Conservation (phyloP, 805 yeast species). For the Komagataella pastoris region DNA sequence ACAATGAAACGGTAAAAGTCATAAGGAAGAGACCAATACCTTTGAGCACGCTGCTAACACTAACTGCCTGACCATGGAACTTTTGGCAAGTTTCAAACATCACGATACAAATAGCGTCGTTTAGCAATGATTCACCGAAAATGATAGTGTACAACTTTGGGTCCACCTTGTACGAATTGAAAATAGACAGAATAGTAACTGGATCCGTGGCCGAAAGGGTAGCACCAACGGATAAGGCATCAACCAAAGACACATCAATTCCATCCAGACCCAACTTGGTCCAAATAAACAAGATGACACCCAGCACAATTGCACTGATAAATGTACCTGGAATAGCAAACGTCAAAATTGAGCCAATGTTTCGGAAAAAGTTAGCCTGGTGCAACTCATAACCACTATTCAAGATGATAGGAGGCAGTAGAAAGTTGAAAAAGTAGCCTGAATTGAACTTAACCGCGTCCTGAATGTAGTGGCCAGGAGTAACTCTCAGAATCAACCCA, state of each 20-base stretch:
- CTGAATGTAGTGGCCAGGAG: slow-evolving; percentile 96
- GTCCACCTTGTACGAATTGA: slow-evolving; percentile 95
- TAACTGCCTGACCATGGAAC: slow-evolving; percentile 77
- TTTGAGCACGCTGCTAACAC: slow-evolving; percentile 68
- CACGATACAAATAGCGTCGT: slow-evolving; percentile 97
- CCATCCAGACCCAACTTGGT: slow-evolving; percentile 87
- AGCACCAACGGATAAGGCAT: slow-evolving; percentile 95
- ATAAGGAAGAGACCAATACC: slow-evolving; percentile 89
- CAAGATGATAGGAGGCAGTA: slow-evolving; percentile 90
- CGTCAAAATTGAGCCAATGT: slow-evolving; percentile 78
- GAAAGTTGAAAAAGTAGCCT: slow-evolving; percentile 83
- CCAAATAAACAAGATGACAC: slow-evolving; percentile 81
- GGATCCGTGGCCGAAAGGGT: slow-evolving; percentile 98
- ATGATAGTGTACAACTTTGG: slow-evolving; percentile 95
- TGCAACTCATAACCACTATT: slow-evolving; percentile 95
- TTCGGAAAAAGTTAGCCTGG: slow-evolving; percentile 88
- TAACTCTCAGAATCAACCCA: slow-evolving; percentile 77
- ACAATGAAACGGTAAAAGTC: slow-evolving; percentile 83
- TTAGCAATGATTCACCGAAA: slow-evolving; percentile 89
- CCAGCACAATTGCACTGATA: slow-evolving; percentile 80
- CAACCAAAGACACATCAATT: slow-evolving; percentile 83
- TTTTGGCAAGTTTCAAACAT: slow-evolving; percentile 98
- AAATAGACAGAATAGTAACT: slow-evolving; percentile 88
- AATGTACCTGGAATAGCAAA: slow-evolving; percentile 98
- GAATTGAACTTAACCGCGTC: slow-evolving; percentile 94